Evolutionary conservation across 2,329 filamentous ascomycete species (phyloP).

Genomic region (Trichoderma koningiopsis): DNA sequence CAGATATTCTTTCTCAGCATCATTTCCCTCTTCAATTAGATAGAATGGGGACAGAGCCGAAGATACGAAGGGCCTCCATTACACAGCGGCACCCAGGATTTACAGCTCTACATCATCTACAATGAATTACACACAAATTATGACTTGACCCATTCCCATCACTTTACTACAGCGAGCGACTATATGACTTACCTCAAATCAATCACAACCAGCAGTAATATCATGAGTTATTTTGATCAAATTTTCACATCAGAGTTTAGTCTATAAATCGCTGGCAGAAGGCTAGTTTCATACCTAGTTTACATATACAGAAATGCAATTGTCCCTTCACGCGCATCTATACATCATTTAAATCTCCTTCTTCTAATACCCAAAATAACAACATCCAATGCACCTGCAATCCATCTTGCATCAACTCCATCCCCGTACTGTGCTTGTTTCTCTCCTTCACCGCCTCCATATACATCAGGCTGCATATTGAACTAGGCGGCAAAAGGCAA

Average conservation of each 20-base stretch:
- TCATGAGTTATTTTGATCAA: too few species aligned
- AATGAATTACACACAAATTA: too few species aligned
- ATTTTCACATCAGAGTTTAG: rapidly evolving
- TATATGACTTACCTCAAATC: too few species aligned
- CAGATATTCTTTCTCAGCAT: background rate
- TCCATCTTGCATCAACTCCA: background rate
- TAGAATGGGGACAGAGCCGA: background rate
- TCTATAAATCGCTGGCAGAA: background rate
- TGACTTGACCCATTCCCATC: too few species aligned
- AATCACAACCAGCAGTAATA: too few species aligned
- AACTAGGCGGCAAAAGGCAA: background rate
- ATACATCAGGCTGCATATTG: background rate
- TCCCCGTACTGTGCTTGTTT: background rate
- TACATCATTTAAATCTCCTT: background rate
- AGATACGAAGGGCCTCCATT: background rate
- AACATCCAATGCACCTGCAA: background rate
- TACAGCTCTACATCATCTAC: background rate
- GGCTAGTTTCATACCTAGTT: background rate
- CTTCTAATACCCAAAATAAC: background rate
- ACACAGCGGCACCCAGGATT: background rate
- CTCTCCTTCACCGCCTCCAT: background rate
- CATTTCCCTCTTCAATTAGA: background rate
- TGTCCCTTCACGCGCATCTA: too few species aligned
- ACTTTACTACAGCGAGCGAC: too few species aligned
- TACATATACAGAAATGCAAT: background rate